Percentiles rank a stretch among this genome's conserved stretches.
These are phyloP conservation scores for Angomonas desouzai DNA, from an alignment of 208 protist genomes.

Conservation along the genomic window DNA sequence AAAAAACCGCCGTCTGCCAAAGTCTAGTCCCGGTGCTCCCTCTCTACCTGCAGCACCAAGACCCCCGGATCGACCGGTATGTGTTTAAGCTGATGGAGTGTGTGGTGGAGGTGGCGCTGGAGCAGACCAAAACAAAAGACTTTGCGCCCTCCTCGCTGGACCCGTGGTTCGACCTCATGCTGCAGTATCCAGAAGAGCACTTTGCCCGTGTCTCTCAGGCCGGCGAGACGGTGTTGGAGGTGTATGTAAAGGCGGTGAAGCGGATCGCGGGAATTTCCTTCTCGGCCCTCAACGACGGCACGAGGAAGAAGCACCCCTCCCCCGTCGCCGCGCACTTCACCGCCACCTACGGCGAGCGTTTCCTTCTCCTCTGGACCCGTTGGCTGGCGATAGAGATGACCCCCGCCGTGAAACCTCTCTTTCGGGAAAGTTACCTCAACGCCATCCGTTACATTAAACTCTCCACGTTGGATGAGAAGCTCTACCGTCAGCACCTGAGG, in stretches of 20 bases:
- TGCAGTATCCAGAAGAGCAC: slow-evolving; percentile 54
- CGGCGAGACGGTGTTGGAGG: slow-evolving; percentile 45
- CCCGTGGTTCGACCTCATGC: slow-evolving; percentile 55
- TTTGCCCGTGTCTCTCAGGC: slow-evolving; percentile 36
- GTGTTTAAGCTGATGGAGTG: slow-evolving; percentile 81
- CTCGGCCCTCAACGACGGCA: slow-evolving; percentile 72
- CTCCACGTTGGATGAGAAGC: slow-evolving; percentile 52
- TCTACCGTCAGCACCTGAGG: slow-evolving; percentile 58
- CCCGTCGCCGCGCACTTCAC: slow-evolving; percentile 69
- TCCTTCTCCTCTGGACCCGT: slow-evolving; percentile 58
- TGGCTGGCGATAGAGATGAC: slow-evolving; percentile 69
- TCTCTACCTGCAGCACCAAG: slow-evolving; percentile 56
- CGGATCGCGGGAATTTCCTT: slow-evolving; percentile 77
- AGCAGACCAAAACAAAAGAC: slow-evolving; percentile 33
- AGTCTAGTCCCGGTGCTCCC: slow-evolving; percentile 46
- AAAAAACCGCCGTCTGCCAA: slow-evolving; percentile 45
- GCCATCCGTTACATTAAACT: slow-evolving; percentile 83
- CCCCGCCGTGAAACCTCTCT: slow-evolving; percentile 27
- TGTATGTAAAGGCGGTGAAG: slow-evolving; percentile 79
- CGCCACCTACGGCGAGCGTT: slow-evolving; percentile 26
- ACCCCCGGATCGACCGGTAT: slow-evolving; percentile 62
- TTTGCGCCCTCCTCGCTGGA: slow-evolving; percentile 31
- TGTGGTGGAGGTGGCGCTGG: slow-evolving; percentile 56
- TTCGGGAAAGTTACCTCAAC: slow-evolving; percentile 73
- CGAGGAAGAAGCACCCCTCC: slow-evolving; percentile 61